These are phyloP conservation scores for Fusarium irregulare DNA, from an alignment of 2,329 filamentous ascomycete genomes.

Conservation along the genomic window DNA sequence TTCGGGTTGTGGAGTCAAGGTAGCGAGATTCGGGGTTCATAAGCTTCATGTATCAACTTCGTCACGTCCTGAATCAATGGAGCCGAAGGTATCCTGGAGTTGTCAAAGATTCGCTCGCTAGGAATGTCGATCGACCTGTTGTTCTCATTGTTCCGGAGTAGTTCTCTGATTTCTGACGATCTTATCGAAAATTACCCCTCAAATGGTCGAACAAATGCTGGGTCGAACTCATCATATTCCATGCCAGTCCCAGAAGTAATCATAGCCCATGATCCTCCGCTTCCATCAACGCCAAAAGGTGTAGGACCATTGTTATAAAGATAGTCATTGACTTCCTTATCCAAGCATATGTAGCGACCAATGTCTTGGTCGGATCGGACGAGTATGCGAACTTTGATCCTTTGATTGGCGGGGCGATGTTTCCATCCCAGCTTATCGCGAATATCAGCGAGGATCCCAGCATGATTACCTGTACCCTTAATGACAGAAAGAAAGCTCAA, in stretches of 20 bases:
- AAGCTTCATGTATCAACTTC: no score
- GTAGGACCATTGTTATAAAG: neutral
- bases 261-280: neutral
- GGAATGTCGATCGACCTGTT: no score
- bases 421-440: neutral
- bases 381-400: neutral
- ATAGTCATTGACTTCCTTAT: conserved; percentile 14
- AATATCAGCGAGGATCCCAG: neutral
- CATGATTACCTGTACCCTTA: neutral
- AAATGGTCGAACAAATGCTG: no score
- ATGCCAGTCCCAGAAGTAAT: neutral
- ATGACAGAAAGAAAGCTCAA: neutral
- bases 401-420: neutral
- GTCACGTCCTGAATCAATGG: no score
- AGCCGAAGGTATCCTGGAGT: no score
- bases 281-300: neutral
- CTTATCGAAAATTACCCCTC: no score
- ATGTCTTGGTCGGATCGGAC: neutral
- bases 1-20: conserved; percentile 30
- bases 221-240: neutral
- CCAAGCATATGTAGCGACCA: neutral
- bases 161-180: no score
- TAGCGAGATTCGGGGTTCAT: accelerated
- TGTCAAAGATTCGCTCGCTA: no score
- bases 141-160: no score